Conservation (phyloP, 2,329 filamentous ascomycete genomes). For the Phaeosphaeriaceae sp. region DNA sequence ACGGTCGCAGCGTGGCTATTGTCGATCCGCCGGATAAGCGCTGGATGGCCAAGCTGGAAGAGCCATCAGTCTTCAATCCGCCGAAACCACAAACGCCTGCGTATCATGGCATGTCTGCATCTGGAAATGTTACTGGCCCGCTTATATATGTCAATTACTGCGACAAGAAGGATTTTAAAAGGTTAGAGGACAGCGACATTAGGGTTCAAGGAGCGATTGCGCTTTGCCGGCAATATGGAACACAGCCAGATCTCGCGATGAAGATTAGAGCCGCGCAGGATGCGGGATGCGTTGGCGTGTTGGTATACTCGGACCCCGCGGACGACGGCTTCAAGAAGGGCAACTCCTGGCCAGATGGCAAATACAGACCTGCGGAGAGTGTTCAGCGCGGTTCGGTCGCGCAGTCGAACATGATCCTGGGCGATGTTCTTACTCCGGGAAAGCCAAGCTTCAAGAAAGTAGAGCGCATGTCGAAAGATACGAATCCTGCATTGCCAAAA, state of each 20-base stretch:
- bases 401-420: conserved; percentile 81
- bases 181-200: conserved; percentile 73
- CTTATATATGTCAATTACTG: conserved; percentile 94
- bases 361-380: conserved; percentile 80
- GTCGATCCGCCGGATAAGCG: conserved; percentile 70
- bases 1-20: conserved; percentile 82
- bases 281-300: conserved; percentile 83
- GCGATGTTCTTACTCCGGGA: conserved; percentile 91
- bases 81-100: conserved; percentile 69
- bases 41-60: conserved; percentile 86
- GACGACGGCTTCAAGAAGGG: conserved; percentile 83
- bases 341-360: conserved; percentile 75
- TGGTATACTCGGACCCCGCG: conserved; percentile 90
- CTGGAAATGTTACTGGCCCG: conserved; percentile 84
- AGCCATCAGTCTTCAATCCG: conserved; percentile 73
- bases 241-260: conserved; percentile 73
- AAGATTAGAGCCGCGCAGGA: conserved; percentile 91
- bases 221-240: conserved; percentile 80
- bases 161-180: conserved; percentile 80
- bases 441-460: conserved; percentile 74
- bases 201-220: conserved; percentile 81
- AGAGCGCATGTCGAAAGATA: conserved; percentile 71
- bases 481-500: conserved; percentile 74
- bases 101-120: conserved; percentile 89
- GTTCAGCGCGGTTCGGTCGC: conserved; percentile 85